Evolutionary conservation across 108 stramenopile species (phyloP).

Genomic region (Cyclotella atomus): DNA sequence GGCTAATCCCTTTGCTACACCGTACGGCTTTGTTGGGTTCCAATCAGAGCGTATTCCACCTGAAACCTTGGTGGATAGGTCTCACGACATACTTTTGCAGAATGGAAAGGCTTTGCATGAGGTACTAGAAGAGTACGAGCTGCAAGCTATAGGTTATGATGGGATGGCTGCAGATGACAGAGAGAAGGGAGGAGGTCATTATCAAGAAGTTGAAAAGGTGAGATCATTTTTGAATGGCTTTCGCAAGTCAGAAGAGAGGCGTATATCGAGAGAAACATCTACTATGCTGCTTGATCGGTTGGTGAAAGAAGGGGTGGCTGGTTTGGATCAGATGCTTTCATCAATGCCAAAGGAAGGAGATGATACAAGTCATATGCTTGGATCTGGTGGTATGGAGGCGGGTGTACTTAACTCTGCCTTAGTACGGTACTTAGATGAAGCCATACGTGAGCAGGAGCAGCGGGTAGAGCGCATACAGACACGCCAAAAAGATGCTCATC

Average conservation of each 20-base stretch:
- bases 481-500: background rate
- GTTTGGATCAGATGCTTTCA: constrained; percentile 73
- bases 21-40: constrained; percentile 78
- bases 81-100: constrained; percentile 61
- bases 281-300: constrained; percentile 80
- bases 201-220: constrained; percentile 77
- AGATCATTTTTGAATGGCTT: constrained; percentile 83
- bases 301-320: constrained; percentile 76
- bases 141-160: constrained; percentile 86
- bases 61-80: constrained; percentile 57
- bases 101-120: constrained; percentile 72
- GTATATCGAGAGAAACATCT: constrained; percentile 75
- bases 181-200: constrained; percentile 84
- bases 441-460: constrained; percentile 80
- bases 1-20: constrained; percentile 41
- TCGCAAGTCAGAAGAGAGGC: constrained; percentile 78
- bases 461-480: constrained; percentile 58
- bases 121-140: constrained; percentile 73
- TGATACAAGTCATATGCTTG: constrained; percentile 21
- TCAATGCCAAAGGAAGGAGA: constrained; percentile 71
- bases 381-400: constrained; percentile 50
- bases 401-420: constrained; percentile 84
- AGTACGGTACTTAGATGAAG: constrained; percentile 77
- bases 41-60: constrained; percentile 73
- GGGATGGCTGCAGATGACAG: constrained; percentile 77